Conservation (phyloP, 2,329 filamentous ascomycete genomes). For the Chaetothyriales sp. region DNA sequence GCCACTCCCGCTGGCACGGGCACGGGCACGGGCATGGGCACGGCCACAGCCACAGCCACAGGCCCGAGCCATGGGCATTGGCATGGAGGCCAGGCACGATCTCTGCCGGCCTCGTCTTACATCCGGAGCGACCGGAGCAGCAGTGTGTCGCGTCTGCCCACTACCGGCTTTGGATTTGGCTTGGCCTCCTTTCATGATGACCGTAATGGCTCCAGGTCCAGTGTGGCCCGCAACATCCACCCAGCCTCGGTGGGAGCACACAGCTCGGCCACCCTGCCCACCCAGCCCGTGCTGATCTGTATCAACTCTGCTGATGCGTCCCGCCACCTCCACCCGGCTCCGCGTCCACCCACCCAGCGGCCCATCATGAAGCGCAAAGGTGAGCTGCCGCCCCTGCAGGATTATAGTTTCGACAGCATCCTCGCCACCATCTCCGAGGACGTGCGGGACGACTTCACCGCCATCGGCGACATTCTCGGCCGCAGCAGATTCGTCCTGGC, state of each 20-base stretch:
- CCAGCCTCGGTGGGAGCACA: conserved; percentile 13
- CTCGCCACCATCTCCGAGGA: conserved; percentile 45
- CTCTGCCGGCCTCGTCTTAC: conserved; percentile 16
- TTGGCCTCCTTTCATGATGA: conserved; percentile 8
- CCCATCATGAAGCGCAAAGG: conserved; percentile 21
- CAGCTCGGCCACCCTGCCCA: conserved; percentile 19
- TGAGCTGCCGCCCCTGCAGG: conserved; percentile 34
- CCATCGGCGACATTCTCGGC: conserved; percentile 50
- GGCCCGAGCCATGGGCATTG: background rate
- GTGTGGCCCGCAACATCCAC: conserved; percentile 9
- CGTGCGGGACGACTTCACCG: conserved; percentile 44
- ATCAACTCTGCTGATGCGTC: conserved; percentile 29
- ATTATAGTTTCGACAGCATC: conserved; percentile 44
- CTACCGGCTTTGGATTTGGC: background rate
- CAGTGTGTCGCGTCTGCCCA: conserved; percentile 9
- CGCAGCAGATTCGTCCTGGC: conserved; percentile 47
- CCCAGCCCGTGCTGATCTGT: conserved; percentile 32
- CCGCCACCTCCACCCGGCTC: conserved; percentile 18
- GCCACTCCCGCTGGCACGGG: background rate
- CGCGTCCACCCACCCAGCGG: conserved; percentile 22
- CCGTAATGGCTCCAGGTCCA: conserved; percentile 15
- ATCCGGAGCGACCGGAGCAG: conserved; percentile 17
- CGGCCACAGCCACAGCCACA: background rate
- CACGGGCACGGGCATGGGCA: too few species aligned
- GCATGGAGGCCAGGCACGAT: conserved; percentile 12